Evolutionary conservation across 2,329 filamentous ascomycete species (phyloP), one percentile per base, ranked within the genome.

Genomic region (Daldinia sp.): DNA sequence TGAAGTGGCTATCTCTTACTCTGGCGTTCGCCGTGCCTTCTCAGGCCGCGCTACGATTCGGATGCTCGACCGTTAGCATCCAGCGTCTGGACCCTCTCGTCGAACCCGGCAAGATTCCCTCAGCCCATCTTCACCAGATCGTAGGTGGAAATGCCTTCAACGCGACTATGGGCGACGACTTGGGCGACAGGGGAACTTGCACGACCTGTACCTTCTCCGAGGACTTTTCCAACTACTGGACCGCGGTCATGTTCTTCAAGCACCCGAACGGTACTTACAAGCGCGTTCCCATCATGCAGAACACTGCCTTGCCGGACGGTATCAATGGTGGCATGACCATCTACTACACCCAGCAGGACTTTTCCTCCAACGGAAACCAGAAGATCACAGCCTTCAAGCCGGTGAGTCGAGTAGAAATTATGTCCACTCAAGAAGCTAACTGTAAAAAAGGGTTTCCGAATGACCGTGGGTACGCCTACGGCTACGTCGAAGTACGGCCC

Each of bases 311-410:
- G 8, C 70, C 72, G 2, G 52, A 67, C 37, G 69, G 68, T 9
- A 68, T 73, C 41, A 73, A 74, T 29, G 72, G 71, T 8, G 71
- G 73, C 21, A 74, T 75, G 73, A 75, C 72, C 9, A 65, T 75
- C 23, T 75, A 75, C 55, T 75, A 74, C 50, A 74, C 69, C 6
- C 71, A 73, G 52, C 70, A 74, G 39, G 73, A 73, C 63, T 73
- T 74, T 61, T 69, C 49, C 43, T 70, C 63, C 0, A 74, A 74
- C 43, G 72, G 70, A 17, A 71, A 74, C 70, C 63, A 72, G 43
- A 78, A 79, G 69, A 79, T 81, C 27, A 81, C 78, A 0, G 78
- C 78, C 8, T 81, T 82, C 71, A 77, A 76, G 59, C 75, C 78
- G 11, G 76, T 78, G 58, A 68, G 75, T 68, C 3, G 1, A 4